These are phyloP conservation scores for Apiotrichum montevideense DNA, from an alignment of 1,284 basidiomycete species.

Conservation along the genomic window DNA sequence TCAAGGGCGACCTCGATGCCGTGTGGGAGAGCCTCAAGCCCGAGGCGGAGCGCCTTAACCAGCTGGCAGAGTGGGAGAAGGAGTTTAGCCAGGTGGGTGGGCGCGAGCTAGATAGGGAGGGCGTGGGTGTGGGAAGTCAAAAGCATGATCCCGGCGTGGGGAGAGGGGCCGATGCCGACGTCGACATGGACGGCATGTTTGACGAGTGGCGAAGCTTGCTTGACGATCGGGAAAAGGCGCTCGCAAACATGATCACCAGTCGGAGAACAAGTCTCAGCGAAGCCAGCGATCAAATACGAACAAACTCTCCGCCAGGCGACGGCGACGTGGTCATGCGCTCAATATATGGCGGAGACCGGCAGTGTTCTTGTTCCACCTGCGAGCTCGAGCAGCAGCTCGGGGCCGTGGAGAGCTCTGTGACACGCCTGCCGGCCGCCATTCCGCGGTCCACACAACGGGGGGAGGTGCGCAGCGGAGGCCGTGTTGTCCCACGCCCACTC, in stretches of 20 bases:
- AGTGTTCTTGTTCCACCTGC: slow-evolving; percentile 1
- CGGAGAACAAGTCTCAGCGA: neutral
- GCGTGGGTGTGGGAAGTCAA: neutral
- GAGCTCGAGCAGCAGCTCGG: slow-evolving; percentile 4
- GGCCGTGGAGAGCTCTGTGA: neutral
- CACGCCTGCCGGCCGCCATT: neutral
- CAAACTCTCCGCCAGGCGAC: neutral
- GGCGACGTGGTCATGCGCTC: neutral
- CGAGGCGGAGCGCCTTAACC: slow-evolving; percentile 51
- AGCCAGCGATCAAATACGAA: neutral
- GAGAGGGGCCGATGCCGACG: neutral
- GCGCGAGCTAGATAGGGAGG: neutral
- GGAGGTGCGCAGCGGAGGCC: slow-evolving; percentile 1
- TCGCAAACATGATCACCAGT: neutral
- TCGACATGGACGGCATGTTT: neutral
- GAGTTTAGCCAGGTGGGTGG: slow-evolving; percentile 64
- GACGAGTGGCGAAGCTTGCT: neutral
- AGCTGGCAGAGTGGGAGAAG: slow-evolving; percentile 79
- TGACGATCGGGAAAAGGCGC: neutral
- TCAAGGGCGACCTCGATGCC: slow-evolving; percentile 48
- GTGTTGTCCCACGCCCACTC: neutral
- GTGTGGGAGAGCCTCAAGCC: slow-evolving; percentile 49
- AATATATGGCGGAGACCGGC: neutral
- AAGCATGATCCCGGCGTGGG: no score
- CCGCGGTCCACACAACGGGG: neutral